Evolutionary conservation across 192 early-diverging fungal genomes (phyloP), one percentile per base, ranked within the genome.

Genomic region (Phycomyces blakesleeanus): DNA sequence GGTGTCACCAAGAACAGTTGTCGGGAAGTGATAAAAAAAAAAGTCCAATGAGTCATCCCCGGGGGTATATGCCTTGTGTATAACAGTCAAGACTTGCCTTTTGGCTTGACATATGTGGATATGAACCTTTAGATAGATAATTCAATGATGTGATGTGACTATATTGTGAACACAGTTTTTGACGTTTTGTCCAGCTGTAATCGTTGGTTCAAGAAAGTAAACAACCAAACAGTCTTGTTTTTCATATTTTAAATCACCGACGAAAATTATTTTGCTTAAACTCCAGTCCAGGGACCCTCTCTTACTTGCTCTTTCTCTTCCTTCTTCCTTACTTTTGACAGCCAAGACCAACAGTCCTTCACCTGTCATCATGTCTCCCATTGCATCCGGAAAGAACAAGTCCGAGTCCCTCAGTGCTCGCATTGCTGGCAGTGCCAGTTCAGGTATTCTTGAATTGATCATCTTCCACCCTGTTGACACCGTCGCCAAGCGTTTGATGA

Each of bases 381-480:
- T 78, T 61, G 59, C 74, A 59, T 70, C 79, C 69, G 77, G 77
- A 47, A 81, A 78, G 71, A 88, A 81, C 76, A 79, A 89, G 71
- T 85, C 86, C 69, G 97, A 97, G 75, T 97, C 94, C 37, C 88
- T 81, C 50, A 80, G 88, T 21, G 93, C 97, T 67, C 88, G 94
- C 59, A 76, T 99, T 69, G 74, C 93, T 29, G 97, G 97, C 57
- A 87, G 93, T 39, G 97, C 83, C 41, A 85, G 90, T 51, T 90
- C 93, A 50, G 97, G 97, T 47, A 88, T 97, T 69, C 83, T 97
- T 34, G 97, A 99, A 81, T 82, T 99, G 59, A 80, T 96, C 60
- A 86, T 88, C 54, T 99, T 99, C 88, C 97, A 99, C 78, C 95
- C 95, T 39, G 93, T 99, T 51, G 95, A 99, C 79, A 99, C 95